Evolutionary conservation across 495 filamentous ascomycete species (phyloP).

Genomic region (Hypoxylon rickii): DNA sequence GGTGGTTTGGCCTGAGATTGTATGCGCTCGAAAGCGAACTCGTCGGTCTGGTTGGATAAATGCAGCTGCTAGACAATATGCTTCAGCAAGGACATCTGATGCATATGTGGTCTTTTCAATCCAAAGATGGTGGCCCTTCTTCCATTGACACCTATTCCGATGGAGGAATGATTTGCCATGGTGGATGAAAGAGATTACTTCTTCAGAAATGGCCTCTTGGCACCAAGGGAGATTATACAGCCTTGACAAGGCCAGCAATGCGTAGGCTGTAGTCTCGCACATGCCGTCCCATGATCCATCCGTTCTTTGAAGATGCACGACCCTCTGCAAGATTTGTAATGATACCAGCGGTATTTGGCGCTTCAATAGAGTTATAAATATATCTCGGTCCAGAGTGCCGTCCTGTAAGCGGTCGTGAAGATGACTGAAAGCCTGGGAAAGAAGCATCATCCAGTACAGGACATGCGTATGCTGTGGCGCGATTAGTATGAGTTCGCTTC

Average conservation of each 20-base stretch:
- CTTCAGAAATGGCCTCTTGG: not conserved
- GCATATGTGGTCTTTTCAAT: constrained; percentile 49
- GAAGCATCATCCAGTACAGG: constrained; percentile 6
- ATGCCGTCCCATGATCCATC: not conserved
- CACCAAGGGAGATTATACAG: constrained; percentile 3
- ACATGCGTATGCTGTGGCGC: not conserved
- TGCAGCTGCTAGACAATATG: constrained; percentile 43
- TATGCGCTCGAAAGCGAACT: too few relatives aligned
- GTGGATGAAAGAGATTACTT: not conserved
- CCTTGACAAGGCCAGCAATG: not conserved
- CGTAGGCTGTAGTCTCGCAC: constrained; percentile 9
- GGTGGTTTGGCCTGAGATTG: too few relatives aligned
- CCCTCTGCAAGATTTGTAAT: not conserved
- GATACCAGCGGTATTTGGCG: constrained; percentile 2
- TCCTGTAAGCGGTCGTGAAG: too few relatives aligned
- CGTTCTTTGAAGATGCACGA: not conserved
- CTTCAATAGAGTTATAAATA: not conserved
- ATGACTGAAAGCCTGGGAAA: not conserved
- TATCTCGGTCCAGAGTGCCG: not conserved
- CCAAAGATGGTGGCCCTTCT: constrained; percentile 37
- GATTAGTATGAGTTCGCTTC: too few relatives aligned
- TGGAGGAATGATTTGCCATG: constrained; percentile 6
- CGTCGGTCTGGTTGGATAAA: constrained; percentile 3
- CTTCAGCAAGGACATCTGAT: constrained; percentile 34
- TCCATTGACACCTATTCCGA: not conserved